Percentiles rank a stretch among this genome's conserved stretches.
Conservation (phyloP, 208 protist genomes). For the Leptomonas pyrrhocoris region DNA sequence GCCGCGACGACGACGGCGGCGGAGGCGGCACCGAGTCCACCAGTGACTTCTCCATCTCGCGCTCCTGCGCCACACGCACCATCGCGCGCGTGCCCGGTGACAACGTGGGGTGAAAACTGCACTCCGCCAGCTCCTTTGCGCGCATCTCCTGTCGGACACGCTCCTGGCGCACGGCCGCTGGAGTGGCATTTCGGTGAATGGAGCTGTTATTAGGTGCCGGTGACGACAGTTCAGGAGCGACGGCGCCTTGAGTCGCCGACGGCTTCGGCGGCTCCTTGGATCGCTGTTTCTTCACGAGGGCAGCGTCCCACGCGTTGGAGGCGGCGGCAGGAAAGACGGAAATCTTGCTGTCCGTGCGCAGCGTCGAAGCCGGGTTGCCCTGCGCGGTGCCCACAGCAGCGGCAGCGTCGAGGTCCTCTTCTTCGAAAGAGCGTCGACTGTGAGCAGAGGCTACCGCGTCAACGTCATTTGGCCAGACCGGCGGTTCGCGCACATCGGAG, state of each 20-base stretch:
- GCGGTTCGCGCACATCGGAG: not conserved
- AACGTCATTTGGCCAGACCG: not conserved
- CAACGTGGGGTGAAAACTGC: slow-evolving; percentile 77
- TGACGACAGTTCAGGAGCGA: not conserved
- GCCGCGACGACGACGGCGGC: not conserved
- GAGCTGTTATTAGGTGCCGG: not conserved
- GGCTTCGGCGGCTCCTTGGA: not conserved
- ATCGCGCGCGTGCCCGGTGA: slow-evolving; percentile 63
- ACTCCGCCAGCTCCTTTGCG: slow-evolving; percentile 61
- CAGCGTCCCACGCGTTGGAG: slow-evolving; percentile 7
- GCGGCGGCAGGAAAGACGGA: not conserved
- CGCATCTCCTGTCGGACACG: slow-evolving; percentile 43
- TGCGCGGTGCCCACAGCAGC: not conserved
- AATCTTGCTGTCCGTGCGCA: not conserved
- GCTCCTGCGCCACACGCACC: slow-evolving; percentile 33
- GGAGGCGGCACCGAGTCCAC: not conserved
- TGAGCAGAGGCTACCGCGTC: not conserved
- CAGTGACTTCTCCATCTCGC: slow-evolving; percentile 20
- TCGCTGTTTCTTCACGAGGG: not conserved
- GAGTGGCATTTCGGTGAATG: not conserved
- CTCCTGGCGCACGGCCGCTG: slow-evolving; percentile 19
- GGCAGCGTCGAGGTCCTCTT: not conserved
- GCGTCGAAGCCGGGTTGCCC: not conserved
- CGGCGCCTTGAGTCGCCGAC: not conserved
- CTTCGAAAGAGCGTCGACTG: too few species aligned